Conservation (phyloP, 352 stramenopile genomes). For the Phytophthora colocasiae region DNA sequence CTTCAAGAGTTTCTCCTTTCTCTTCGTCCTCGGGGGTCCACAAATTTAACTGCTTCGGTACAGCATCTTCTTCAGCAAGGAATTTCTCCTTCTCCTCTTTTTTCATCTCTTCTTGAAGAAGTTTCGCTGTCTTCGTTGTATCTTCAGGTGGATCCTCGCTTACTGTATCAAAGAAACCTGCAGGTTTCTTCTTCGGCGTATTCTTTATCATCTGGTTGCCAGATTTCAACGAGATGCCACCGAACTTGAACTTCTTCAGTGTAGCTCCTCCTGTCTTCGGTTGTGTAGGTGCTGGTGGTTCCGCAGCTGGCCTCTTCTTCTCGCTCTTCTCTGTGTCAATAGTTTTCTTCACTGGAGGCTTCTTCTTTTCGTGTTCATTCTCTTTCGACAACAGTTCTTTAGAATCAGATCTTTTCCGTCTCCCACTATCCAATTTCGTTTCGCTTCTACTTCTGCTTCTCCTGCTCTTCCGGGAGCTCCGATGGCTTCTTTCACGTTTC, state of each 20-base stretch:
- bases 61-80: constrained; percentile 72
- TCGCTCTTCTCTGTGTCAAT: constrained; percentile 3
- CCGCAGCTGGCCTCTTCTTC: constrained; percentile 12
- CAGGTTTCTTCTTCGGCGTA: constrained; percentile 26
- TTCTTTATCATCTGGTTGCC: constrained; percentile 30
- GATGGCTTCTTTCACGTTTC: constrained; percentile 29
- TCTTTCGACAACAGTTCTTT: constrained; percentile 26
- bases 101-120: constrained; percentile 42
- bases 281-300: constrained; percentile 21
- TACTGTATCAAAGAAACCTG: constrained; percentile 32
- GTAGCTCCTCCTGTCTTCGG: constrained; percentile 14
- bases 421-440: background rate
- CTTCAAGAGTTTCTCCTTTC: constrained; percentile 64
- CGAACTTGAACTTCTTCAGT: constrained; percentile 74
- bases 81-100: constrained; percentile 70
- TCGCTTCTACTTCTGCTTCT: constrained; percentile 31
- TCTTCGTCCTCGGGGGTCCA: constrained; percentile 73
- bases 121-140: constrained; percentile 44
- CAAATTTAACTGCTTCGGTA: constrained; percentile 66
- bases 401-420: constrained; percentile 31
- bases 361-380: background rate
- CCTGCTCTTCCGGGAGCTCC: constrained; percentile 31
- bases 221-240: constrained; percentile 70
- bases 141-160: constrained; percentile 16
- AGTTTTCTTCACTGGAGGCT: constrained; percentile 6